These are phyloP conservation scores for Hanseniaspora opuntiae DNA, from an alignment of 805 yeast species.

Conservation along the genomic window DNA sequence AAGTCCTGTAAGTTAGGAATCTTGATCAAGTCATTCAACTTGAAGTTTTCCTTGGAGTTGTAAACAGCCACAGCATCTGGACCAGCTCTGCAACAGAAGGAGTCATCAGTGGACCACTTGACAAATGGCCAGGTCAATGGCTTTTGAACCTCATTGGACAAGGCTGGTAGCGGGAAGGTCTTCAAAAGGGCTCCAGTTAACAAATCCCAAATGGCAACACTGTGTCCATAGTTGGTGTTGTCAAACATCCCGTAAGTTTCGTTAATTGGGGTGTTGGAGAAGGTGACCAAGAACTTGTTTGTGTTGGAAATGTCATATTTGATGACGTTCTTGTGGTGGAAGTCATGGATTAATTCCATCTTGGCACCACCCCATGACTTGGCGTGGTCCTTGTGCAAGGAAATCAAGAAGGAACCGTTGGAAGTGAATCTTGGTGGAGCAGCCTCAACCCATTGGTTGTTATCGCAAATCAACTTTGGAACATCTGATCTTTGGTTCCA, in stretches of 20 bases:
- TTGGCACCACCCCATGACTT: constrained; percentile 90
- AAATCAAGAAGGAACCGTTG: constrained; percentile 74
- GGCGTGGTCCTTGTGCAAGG: constrained; percentile 87
- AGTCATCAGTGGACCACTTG: constrained; percentile 89
- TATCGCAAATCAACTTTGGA: constrained; percentile 66
- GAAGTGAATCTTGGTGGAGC: constrained; percentile 77
- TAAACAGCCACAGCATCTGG: constrained; percentile 86
- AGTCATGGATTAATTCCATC: constrained; percentile 55
- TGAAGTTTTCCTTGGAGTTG: constrained; percentile 61
- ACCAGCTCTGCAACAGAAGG: constrained; percentile 86
- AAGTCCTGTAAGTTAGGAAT: constrained; percentile 78
- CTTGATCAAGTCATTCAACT: constrained; percentile 67
- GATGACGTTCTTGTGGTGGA: constrained; percentile 78
- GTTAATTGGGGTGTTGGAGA: constrained; percentile 76
- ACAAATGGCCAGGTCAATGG: constrained; percentile 83
- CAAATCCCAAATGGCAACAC: constrained; percentile 85
- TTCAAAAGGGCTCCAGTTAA: constrained; percentile 69
- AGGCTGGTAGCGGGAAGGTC: constrained; percentile 69
- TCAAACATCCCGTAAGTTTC: constrained; percentile 66
- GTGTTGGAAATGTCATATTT: constrained; percentile 84
- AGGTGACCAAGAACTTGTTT: constrained; percentile 79
- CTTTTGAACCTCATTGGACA: constrained; percentile 33
- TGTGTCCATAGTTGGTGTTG: constrained; percentile 80
- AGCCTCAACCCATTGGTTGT: constrained; percentile 80
- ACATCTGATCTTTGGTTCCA: constrained; percentile 67